Evolutionary conservation across 2,329 filamentous ascomycete genomes (phyloP), one percentile per base, ranked within the genome.

Genomic region (Claviceps fusiformis): DNA sequence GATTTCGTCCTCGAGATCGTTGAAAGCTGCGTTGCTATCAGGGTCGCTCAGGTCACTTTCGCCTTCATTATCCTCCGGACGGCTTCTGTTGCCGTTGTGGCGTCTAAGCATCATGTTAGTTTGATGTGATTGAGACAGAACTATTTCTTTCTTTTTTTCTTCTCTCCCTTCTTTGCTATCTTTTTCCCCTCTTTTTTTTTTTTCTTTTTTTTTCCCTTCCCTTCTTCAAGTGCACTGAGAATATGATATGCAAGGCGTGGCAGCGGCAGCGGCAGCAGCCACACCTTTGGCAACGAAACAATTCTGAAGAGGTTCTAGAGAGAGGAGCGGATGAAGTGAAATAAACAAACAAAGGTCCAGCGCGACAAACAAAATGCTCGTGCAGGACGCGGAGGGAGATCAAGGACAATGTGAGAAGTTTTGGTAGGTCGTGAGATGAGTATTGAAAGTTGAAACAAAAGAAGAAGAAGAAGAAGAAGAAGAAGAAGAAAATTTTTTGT

Each of bases 1-100:
- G 50, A 80, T 80, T 62, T 80, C 76, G 60, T 80, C 77, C 54
- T 76, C 72, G 2, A 75, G 71, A 27, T 72, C 66, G 59, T 70
- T 65, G 45, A 70, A 61, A n/a, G 57, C 65, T 47, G 67, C 62
- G 56, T 62, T 68, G 60, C 67, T 70, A 27, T 62, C 64, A 7
- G 68, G 68, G 33, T 71, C 69, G 54, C 74, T 78, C 15, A 79
- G 67, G 29, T 76, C 75, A 58, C 69, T 71, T 41, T 70, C 67
- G 44, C 62, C 65, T 19, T 73, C 70, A 41, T 67, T 71, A 6
- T 73, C 69, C 29, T 72, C 70, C 41, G 72, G 64, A 1, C 60
- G 55, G 46, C 61, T 63, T 37, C 56, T 65, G 51, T 60, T 60
- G 39, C 66, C 65, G 61, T 67, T 68, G 15, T 56, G 45, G 24